phyloP scores from a whole-genome alignment of 73 alveolate species.

The Breviolum minutum region DNA sequence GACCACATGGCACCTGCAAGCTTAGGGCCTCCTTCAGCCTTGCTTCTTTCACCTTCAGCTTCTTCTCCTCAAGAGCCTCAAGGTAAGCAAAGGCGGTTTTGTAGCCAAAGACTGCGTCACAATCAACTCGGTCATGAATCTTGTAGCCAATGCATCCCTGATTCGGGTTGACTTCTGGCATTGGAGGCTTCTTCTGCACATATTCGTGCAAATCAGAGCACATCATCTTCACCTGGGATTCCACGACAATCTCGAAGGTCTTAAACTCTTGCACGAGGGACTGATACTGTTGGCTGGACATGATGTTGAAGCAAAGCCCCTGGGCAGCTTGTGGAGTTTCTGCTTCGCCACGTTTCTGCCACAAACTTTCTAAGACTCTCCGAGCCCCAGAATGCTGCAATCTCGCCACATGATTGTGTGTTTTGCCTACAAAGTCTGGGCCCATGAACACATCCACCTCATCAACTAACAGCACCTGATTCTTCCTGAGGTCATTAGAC shows the following conservation, averaged over 20 bases:
- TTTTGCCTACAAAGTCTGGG: slow-evolving; percentile 18
- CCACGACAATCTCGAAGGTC: neutral
- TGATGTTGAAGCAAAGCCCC: neutral
- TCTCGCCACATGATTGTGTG: slow-evolving; percentile 40
- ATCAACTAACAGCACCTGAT: slow-evolving; percentile 58
- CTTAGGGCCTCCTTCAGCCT: slow-evolving; percentile 16
- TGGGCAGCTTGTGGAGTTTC: neutral
- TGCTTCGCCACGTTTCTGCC: slow-evolving; percentile 22
- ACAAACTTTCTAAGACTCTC: neutral
- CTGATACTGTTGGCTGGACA: neutral
- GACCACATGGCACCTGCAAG: slow-evolving; percentile 53
- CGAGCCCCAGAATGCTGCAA: slow-evolving; percentile 10
- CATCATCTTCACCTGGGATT: slow-evolving; percentile 63
- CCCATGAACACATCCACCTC: slow-evolving; percentile 94
- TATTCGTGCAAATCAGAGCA: slow-evolving; percentile 29
- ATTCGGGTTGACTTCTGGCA: slow-evolving; percentile 5
- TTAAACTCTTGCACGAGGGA: neutral
- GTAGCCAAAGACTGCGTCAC: slow-evolving; percentile 47
- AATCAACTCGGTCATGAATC: slow-evolving; percentile 33
- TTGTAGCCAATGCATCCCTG: slow-evolving; percentile 78
- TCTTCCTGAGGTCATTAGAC: neutral
- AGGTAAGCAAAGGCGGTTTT: slow-evolving; percentile 71
- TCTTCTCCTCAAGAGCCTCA: neutral
- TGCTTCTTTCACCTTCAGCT: neutral
- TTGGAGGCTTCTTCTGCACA: slow-evolving; percentile 28